These are phyloP conservation scores for Kockovaella imperatae DNA, from an alignment of 768 basidiomycete genomes.

Conservation along the genomic window DNA sequence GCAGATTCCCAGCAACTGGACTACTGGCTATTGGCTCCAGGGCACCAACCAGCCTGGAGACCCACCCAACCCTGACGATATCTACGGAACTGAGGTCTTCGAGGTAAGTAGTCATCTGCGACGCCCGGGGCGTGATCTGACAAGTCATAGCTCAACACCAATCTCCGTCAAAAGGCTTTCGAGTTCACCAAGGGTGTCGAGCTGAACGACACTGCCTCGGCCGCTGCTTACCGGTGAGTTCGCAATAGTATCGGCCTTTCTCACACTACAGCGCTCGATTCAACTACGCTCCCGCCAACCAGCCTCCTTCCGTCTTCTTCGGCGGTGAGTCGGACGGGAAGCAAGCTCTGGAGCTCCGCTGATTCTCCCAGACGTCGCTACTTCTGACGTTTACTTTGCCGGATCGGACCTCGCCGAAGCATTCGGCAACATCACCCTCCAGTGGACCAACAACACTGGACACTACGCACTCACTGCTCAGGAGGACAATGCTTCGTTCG, in stretches of 20 bases:
- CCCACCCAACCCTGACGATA: slow-evolving; percentile 23
- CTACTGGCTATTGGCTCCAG: slow-evolving; percentile 46
- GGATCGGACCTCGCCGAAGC: slow-evolving; percentile 45
- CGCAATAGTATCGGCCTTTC: too few species aligned
- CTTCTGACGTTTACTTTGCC: slow-evolving; percentile 46
- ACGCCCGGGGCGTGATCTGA: not conserved
- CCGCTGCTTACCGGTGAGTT: slow-evolving; percentile 39
- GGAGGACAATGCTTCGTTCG: slow-evolving; percentile 49
- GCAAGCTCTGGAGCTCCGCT: not conserved
- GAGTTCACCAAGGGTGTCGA: slow-evolving; percentile 37
- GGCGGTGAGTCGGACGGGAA: slow-evolving; percentile 1
- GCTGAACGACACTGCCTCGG: slow-evolving; percentile 43
- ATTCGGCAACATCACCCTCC: slow-evolving; percentile 46
- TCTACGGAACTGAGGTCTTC: slow-evolving; percentile 51
- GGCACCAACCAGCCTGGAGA: slow-evolving; percentile 38
- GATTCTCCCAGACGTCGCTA: slow-evolving; percentile 40
- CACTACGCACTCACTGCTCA: slow-evolving; percentile 30
- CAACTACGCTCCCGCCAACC: slow-evolving; percentile 41
- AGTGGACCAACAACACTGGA: slow-evolving; percentile 41
- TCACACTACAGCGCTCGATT: slow-evolving; percentile 24
- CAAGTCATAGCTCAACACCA: slow-evolving; percentile 45
- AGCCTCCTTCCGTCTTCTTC: slow-evolving; percentile 42
- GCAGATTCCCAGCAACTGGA: slow-evolving; percentile 46
- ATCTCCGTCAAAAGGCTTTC: slow-evolving; percentile 43
- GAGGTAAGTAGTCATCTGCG: slow-evolving; percentile 20